Base-by-base conservation (phyloP, 2,329 filamentous ascomycete species). In the Diaporthe longicolla region DNA sequence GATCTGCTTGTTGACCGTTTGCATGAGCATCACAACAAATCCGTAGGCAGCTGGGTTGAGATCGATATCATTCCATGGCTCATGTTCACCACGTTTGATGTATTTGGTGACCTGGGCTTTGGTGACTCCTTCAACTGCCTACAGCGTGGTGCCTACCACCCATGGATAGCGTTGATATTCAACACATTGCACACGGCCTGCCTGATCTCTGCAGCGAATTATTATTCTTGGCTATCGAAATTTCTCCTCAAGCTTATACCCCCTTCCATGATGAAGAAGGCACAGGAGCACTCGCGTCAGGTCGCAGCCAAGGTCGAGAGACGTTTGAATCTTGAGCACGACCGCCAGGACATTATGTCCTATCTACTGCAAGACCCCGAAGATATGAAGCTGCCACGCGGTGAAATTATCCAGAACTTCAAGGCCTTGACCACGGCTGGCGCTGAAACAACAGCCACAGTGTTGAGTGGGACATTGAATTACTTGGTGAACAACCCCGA, bases 21-120 rank as follows among this genome's bases (percentile, higher is more conserved):
- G 40, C 40, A 11, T 43, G 40, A 43, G 17, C 40, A 3, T 43
- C 9, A 15, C 11, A 15, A 11, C 40, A 43, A 4, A 15, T 43
- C 40, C 13, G 2, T 43, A 15, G 13, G 40, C 8, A 11, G 40
- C 13, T 43, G 8, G 40, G 40, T 43, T n/a, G 68, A 65, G 32
- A 21, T 73, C 7, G 63, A 74, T n/a, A 45, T 73, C 19, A 24
- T 24, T 2, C 29, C 61, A 1, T 83, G 81, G 80, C 81, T 78
- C 74, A 81, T 82, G 55, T 83, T 79, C 76, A 73, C 80, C 1
- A 79, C 82, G 1, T 84, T 85, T 75, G 83, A 84, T 76, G 79
- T 84, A 32, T 80, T 84, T 55, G 84, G 84, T 21, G 85, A 87
- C 71, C 79, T 87, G 43, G 81, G 83, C 0, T 86, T 87, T 74